These are phyloP conservation scores for Turnera subulata DNA, from an alignment of 345 rosid species.

Conservation along the genomic window DNA sequence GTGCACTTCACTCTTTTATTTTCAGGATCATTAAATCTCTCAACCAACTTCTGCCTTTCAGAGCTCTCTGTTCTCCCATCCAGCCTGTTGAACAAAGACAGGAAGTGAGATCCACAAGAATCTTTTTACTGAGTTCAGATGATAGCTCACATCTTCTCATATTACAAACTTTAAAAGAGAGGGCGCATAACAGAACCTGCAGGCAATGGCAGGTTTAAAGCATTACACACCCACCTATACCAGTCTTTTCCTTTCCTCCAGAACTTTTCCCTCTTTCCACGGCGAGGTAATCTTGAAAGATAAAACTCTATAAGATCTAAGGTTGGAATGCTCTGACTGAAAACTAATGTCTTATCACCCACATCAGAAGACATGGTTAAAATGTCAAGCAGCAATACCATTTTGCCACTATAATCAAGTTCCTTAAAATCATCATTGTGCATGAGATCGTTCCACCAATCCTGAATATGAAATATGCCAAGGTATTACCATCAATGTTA, in stretches of 20 bases:
- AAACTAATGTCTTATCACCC: conserved; percentile 88
- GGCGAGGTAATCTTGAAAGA: conserved; percentile 78
- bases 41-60: conserved; percentile 92
- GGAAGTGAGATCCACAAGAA: conserved; percentile 1
- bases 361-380: conserved; percentile 66
- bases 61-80: conserved; percentile 98
- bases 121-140: neutral
- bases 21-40: conserved; percentile 80
- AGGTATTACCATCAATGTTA: too few species aligned
- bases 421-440: conserved; percentile 64
- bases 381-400: conserved; percentile 94
- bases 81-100: conserved; percentile 45
- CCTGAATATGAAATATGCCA: conserved; percentile 35
- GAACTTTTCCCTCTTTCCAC: conserved; percentile 63
- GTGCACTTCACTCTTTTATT: conserved; percentile 90
- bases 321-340: conserved; percentile 98
- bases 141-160: neutral
- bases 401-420: conserved; percentile 81
- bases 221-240: conserved; percentile 70
- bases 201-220: neutral
- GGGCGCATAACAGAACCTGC: neutral
- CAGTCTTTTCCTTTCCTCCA: conserved; percentile 98
- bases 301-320: conserved; percentile 93
- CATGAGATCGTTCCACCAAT: conserved; percentile 98
- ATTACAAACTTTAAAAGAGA: neutral